A percentile compares a stretch with the other conserved stretches of the same genome.
phyloP scores from a whole-genome alignment of 2,329 filamentous ascomycete genomes.

The Fusarium protoensiforme region DNA sequence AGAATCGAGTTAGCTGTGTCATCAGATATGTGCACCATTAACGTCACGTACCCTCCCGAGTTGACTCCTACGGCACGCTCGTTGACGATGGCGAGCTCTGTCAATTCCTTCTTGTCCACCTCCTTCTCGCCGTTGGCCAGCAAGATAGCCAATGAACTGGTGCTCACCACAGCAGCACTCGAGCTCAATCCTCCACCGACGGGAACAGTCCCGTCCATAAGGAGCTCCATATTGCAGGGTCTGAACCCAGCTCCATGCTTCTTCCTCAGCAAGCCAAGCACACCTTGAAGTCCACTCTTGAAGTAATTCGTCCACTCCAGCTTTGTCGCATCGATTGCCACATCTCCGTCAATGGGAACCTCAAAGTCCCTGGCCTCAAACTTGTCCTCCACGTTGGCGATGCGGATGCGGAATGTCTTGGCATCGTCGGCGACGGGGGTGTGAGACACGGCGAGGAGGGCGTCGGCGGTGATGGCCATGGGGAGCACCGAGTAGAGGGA shows the following conservation, averaged over 20 bases:
- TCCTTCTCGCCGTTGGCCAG: constrained; percentile 81
- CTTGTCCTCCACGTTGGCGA: constrained; percentile 83
- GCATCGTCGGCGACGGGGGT: constrained; percentile 60
- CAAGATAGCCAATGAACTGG: constrained; percentile 89
- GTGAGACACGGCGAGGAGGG: constrained; percentile 81
- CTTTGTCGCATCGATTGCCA: constrained; percentile 85
- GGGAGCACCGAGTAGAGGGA: constrained; percentile 95
- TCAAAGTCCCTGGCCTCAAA: constrained; percentile 82
- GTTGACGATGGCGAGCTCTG: constrained; percentile 93
- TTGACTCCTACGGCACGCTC: constrained; percentile 96
- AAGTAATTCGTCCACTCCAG: constrained; percentile 99
- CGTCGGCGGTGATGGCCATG: constrained; percentile 93
- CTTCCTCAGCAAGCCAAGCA: constrained; percentile 79
- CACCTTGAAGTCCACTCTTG: constrained; percentile 88
- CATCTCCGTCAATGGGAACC: constrained; percentile 68
- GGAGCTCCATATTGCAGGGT: constrained; percentile 81
- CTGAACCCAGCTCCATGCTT: constrained; percentile 70
- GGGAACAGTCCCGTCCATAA: constrained; percentile 92
- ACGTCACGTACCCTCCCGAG: constrained; percentile 79
- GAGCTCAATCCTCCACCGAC: constrained; percentile 92
- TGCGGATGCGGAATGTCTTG: constrained; percentile 74
- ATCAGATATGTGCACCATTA: not conserved
- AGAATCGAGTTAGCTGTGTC: constrained; percentile 26
- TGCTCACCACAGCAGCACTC: constrained; percentile 92
- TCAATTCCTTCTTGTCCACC: constrained; percentile 91